A percentile compares a stretch with the other conserved stretches of the same genome.
phyloP scores from a whole-genome alignment of 2,329 filamentous ascomycete genomes.

The Alternaria longipes region DNA sequence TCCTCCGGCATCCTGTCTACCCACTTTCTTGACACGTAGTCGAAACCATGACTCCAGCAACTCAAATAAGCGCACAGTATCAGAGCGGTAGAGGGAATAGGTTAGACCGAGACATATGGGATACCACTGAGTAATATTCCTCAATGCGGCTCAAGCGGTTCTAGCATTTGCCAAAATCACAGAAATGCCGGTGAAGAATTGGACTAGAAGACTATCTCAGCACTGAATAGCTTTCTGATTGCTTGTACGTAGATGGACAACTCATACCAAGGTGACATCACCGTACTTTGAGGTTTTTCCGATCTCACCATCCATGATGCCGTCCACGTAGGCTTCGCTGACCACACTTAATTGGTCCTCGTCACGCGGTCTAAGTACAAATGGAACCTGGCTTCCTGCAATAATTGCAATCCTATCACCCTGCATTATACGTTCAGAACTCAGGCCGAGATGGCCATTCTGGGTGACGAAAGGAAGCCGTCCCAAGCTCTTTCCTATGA shows the following conservation, averaged over 20 bases:
- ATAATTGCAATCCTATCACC: conserved; percentile 26
- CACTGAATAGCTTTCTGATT: neutral
- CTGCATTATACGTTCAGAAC: conserved; percentile 10
- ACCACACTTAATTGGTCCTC: conserved; percentile 14
- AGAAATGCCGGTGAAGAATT: no score
- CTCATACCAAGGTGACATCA: neutral
- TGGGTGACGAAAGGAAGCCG: conserved; percentile 21
- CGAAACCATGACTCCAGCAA: no score
- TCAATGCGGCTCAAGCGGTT: no score
- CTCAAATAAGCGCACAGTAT: no score
- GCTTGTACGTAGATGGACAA: neutral
- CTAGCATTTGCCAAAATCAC: no score
- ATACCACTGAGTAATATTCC: no score
- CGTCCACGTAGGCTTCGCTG: conserved; percentile 31
- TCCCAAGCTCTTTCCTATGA: conserved; percentile 16
- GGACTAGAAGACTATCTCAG: neutral
- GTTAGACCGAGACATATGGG: no score
- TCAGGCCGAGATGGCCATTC: conserved; percentile 23
- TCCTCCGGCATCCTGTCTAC: no score
- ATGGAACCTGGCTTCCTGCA: conserved; percentile 23
- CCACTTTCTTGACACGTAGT: no score
- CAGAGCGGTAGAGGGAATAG: no score
- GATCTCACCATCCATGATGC: conserved; percentile 32
- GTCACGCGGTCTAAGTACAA: conserved; percentile 18
- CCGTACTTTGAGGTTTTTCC: neutral